A percentile compares a stretch with the other conserved stretches of the same genome.
These are phyloP conservation scores for Chenopodium berlandieri DNA, from an alignment of 148 eudicot genomes.

Conservation along the genomic window DNA sequence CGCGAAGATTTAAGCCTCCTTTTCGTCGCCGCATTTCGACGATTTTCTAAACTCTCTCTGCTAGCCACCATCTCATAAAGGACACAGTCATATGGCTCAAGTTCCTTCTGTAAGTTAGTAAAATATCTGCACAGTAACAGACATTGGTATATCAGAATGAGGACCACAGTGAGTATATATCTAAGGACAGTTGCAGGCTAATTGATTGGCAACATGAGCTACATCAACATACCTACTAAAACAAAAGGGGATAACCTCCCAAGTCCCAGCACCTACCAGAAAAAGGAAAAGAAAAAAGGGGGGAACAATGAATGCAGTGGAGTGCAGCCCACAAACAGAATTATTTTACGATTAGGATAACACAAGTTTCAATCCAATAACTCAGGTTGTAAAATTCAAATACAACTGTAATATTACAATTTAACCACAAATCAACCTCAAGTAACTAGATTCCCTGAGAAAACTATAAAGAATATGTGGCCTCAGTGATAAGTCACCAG, in stretches of 20 bases:
- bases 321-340: not conserved
- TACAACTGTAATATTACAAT: not conserved
- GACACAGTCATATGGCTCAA: conserved; percentile 83
- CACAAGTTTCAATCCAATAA: not conserved
- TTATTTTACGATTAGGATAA: not conserved
- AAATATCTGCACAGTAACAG: conserved; percentile 65
- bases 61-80: conserved; percentile 98
- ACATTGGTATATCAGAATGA: not conserved
- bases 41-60: conserved; percentile 74
- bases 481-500: not conserved
- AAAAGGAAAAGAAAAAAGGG: not conserved
- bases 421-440: not conserved
- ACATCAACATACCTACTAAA: not conserved
- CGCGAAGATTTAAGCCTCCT: conserved; percentile 55
- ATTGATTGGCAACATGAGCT: not conserved
- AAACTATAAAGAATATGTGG: not conserved
- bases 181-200: conserved; percentile 3
- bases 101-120: conserved; percentile 73
- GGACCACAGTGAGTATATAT: not conserved
- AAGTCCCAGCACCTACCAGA: not conserved
- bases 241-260: not conserved
- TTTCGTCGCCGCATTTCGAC: conserved; percentile 46
- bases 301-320: not conserved
- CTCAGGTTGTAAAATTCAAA: not conserved
- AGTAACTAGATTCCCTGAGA: not conserved